Conservation (phyloP, 371 early-diverging fungal genomes). For the Thermomucor indicae-seudaticae region DNA sequence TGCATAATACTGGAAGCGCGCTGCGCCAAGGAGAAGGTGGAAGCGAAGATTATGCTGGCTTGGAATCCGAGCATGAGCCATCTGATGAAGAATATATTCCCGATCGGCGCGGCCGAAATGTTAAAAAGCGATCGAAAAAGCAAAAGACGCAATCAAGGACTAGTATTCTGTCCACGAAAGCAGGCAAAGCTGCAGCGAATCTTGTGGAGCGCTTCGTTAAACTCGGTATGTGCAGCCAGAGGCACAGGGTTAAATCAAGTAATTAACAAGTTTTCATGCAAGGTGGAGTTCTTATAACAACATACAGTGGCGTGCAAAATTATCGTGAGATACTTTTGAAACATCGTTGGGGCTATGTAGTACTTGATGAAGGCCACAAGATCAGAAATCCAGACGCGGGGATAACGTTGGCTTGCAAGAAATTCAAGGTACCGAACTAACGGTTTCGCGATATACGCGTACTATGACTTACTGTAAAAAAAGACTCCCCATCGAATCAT, state of each 20-base stretch:
- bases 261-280: not conserved
- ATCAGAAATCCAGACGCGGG: slow-evolving; percentile 95
- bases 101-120: slow-evolving; percentile 25
- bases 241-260: not conserved
- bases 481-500: slow-evolving; percentile 88
- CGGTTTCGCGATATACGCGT: not conserved
- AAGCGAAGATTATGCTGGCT: not conserved
- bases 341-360: slow-evolving; percentile 84
- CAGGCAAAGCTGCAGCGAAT: slow-evolving; percentile 30
- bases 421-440: slow-evolving; percentile 45
- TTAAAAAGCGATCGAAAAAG: slow-evolving; percentile 11
- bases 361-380: slow-evolving; percentile 98
- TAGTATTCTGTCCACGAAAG: slow-evolving; percentile 29
- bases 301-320: slow-evolving; percentile 78
- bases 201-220: slow-evolving; percentile 30
- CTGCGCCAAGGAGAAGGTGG: slow-evolving; percentile 27
- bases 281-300: slow-evolving; percentile 87
- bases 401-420: slow-evolving; percentile 84
- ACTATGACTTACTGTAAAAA: slow-evolving; percentile 1
- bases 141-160: slow-evolving; percentile 16
- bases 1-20: slow-evolving; percentile 84
- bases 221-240: slow-evolving; percentile 8
- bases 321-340: slow-evolving; percentile 64
- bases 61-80: slow-evolving; percentile 24
- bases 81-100: slow-evolving; percentile 40